Evolutionary conservation across 176 grass and related monocot species (phyloP), one percentile per base, ranked within the genome.

Genomic region (Coix lacrymajobi): DNA sequence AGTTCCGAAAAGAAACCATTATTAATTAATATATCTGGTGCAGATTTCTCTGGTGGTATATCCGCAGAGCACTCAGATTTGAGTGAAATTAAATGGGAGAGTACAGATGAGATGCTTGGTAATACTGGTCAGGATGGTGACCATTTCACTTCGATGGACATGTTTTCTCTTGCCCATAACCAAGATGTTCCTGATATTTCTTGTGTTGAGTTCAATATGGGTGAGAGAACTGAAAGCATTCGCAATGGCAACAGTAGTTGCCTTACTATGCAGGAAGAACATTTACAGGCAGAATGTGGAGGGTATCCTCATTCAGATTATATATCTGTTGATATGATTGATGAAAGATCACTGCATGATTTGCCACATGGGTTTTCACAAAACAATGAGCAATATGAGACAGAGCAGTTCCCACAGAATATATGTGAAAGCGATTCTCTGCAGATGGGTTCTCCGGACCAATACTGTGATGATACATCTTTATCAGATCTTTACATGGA

Each of bases 401-500:
- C 69, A 75, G 86, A 89, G 56, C 69, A 82, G 37, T 65, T 78
- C 44, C 80, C n/a, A 17, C 77, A 84, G 48, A 85, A 80, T 87
- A 78, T 78, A 64, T 85, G 69, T 72, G 83, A 86, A 89, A 91
- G 78, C 9, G 87, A 32, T 85, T 86, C 66, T 7, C 60, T 92
- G 85, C 69, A 85, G 39, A 82, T 85, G 71, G 67, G 19, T 16
- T 85, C 89, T 76, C 40, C 72, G 0, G 87, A 87, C 77, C 64
- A 91, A 75, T 81, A 79, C 62, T 85, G 88, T 79, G 88, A 90
- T 66, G 84, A 91, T 64, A 89, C 84, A 80, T 91, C 87, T 60
- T 87, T 87, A 56, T 88, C 83, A 69, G 87, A 83, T 62, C 29
- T 20, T 54, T 85, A 85, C 61, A 85, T 85, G 64, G 83, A 91